Percentiles rank a stretch among this genome's conserved stretches.
Evolutionary conservation across 352 stramenopile genomes (phyloP).

Genomic region (Globisporangium lucens): DNA sequence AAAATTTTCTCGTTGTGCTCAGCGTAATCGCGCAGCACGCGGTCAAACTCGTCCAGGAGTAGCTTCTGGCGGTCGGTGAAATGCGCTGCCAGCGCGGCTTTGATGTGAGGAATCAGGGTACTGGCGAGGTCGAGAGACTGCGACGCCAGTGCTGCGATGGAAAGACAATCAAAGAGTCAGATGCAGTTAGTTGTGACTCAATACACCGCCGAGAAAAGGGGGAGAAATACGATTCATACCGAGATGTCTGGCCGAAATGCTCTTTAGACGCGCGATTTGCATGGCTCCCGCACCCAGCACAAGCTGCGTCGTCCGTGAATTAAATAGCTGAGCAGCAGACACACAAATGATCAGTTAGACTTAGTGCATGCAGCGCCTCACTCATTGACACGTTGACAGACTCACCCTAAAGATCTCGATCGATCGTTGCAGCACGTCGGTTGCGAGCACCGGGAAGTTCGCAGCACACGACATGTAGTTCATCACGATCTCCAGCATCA

Average conservation of each 20-base stretch:
- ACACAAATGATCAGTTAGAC: constrained; percentile 5
- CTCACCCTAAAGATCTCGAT: constrained; percentile 88
- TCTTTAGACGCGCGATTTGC: constrained; percentile 94
- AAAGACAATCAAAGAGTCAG: neutral
- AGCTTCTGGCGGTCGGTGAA: constrained; percentile 94
- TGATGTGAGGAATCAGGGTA: constrained; percentile 93
- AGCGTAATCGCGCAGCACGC: constrained; percentile 92
- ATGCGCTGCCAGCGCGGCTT: constrained; percentile 93
- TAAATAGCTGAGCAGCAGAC: constrained; percentile 89
- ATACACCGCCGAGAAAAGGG: neutral
- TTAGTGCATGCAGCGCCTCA: neutral
- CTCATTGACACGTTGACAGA: neutral
- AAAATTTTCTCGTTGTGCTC: constrained; percentile 98
- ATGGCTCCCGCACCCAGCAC: constrained; percentile 96
- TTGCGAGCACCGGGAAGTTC: constrained; percentile 93
- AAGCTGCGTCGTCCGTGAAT: constrained; percentile 94
- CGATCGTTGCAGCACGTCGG: constrained; percentile 91
- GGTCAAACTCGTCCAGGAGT: constrained; percentile 96
- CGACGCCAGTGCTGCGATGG: constrained; percentile 85
- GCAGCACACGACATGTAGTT: constrained; percentile 92
- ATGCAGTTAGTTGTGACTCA: neutral
- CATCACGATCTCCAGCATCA: constrained; percentile 96
- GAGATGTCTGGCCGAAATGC: constrained; percentile 96
- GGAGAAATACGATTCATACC: constrained; percentile 26
- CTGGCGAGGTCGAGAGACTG: constrained; percentile 94